A percentile compares a stretch with the other conserved stretches of the same genome.
These are phyloP conservation scores for Dacryopinax spathularia DNA, from an alignment of 768 basidiomycete genomes.

Conservation along the genomic window DNA sequence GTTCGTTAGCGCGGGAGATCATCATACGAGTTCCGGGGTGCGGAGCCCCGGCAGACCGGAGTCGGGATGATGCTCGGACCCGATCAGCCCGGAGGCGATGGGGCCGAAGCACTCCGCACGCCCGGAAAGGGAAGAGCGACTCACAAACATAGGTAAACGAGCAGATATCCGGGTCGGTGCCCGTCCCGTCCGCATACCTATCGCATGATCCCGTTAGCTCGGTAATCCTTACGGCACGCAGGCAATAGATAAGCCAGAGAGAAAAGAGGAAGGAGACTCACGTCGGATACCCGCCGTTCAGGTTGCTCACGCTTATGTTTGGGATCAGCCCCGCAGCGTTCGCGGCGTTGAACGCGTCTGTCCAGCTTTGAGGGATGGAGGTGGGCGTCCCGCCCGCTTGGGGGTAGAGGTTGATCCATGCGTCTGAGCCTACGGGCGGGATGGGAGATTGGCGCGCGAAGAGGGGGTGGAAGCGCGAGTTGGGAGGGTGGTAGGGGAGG, in stretches of 20 bases:
- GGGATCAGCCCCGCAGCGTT: constrained; percentile 60
- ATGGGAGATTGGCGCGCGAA: constrained; percentile 42
- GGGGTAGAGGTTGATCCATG: constrained; percentile 54
- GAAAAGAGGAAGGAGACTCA: constrained; percentile 26
- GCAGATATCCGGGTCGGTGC: constrained; percentile 42
- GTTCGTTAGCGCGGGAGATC: no score
- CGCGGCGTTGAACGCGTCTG: constrained; percentile 53
- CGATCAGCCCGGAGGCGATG: neutral
- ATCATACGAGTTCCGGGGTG: no score
- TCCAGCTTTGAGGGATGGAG: constrained; percentile 60
- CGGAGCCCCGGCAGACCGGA: no score
- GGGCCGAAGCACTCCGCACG: neutral
- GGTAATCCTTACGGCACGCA: no score
- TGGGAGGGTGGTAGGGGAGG: constrained; percentile 43
- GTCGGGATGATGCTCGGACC: neutral
- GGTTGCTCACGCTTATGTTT: constrained; percentile 39
- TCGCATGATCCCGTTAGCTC: no score
- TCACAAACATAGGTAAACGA: constrained; percentile 60
- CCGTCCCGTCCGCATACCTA: constrained; percentile 22
- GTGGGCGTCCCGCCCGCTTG: constrained; percentile 15
- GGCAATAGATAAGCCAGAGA: neutral
- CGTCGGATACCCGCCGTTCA: constrained; percentile 19
- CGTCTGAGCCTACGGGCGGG: constrained; percentile 43
- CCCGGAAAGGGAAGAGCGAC: neutral
- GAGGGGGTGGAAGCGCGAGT: constrained; percentile 46